Conservation (phyloP, 2,329 filamentous ascomycete species). For the Curvularia eragrostidis region DNA sequence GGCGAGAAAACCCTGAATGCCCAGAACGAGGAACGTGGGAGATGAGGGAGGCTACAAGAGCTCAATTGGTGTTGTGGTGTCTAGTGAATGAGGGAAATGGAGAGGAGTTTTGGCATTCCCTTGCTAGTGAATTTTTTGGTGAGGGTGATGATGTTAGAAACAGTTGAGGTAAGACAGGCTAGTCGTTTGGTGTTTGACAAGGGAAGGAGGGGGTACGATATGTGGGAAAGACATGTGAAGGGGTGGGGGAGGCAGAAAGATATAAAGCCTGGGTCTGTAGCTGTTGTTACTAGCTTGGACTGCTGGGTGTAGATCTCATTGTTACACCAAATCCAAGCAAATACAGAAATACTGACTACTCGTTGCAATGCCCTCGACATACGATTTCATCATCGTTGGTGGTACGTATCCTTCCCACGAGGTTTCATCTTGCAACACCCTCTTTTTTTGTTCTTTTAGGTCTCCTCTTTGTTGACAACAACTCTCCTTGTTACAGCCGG, state of each 20-base stretch:
- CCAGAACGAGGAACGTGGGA: no score
- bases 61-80: no score
- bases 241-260: neutral
- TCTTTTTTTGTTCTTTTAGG: neutral
- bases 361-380: slow-evolving; percentile 26
- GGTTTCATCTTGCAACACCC: neutral
- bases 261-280: neutral
- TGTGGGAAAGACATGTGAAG: neutral
- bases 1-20: no score
- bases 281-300: neutral
- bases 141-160: neutral
- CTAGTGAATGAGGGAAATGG: no score
- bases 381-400: slow-evolving; percentile 53
- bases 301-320: neutral
- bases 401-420: slow-evolving; percentile 26
- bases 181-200: neutral
- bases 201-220: neutral
- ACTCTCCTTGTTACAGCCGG: slow-evolving; percentile 53
- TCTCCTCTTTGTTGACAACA: neutral
- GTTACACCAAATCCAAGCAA: no score
- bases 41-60: no score
- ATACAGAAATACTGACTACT: no score
- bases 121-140: neutral
- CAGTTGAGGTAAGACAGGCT: neutral
- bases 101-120: neutral